Evolutionary conservation across 371 early-diverging fungal genomes (phyloP).

Genomic region (Mucor circinelloides): DNA sequence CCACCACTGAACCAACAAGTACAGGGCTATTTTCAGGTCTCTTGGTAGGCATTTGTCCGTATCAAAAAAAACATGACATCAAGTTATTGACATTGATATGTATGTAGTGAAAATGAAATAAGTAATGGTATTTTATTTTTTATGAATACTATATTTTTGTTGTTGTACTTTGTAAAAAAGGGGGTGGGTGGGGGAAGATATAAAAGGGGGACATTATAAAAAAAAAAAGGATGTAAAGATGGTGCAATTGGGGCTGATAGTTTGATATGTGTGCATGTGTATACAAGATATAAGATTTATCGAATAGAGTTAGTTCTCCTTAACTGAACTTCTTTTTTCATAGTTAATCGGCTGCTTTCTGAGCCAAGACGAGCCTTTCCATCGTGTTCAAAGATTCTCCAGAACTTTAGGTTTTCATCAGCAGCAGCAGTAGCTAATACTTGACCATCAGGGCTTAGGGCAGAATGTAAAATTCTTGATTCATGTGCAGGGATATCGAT

Average conservation of each 20-base stretch:
- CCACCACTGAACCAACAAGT: neutral
- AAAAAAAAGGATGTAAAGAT: neutral
- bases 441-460: slow-evolving; percentile 93
- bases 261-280: neutral
- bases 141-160: neutral
- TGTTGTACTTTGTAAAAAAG: neutral
- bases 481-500: slow-evolving; percentile 88
- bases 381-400: slow-evolving; percentile 84
- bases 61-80: neutral
- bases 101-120: neutral
- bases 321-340: slow-evolving; percentile 4
- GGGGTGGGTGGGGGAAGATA: neutral
- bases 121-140: neutral
- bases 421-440: slow-evolving; percentile 90
- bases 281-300: neutral
- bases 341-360: neutral
- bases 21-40: neutral
- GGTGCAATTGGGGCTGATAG: neutral
- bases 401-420: slow-evolving; percentile 98
- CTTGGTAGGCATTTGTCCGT: neutral
- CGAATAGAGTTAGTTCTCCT: slow-evolving; percentile 8
- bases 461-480: slow-evolving; percentile 86
- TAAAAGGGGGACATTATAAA: neutral
- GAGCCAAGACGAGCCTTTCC: slow-evolving; percentile 6
- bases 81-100: neutral